These are phyloP conservation scores for Polytolypa hystricis DNA, from an alignment of 2,329 filamentous ascomycete genomes.

Conservation along the genomic window DNA sequence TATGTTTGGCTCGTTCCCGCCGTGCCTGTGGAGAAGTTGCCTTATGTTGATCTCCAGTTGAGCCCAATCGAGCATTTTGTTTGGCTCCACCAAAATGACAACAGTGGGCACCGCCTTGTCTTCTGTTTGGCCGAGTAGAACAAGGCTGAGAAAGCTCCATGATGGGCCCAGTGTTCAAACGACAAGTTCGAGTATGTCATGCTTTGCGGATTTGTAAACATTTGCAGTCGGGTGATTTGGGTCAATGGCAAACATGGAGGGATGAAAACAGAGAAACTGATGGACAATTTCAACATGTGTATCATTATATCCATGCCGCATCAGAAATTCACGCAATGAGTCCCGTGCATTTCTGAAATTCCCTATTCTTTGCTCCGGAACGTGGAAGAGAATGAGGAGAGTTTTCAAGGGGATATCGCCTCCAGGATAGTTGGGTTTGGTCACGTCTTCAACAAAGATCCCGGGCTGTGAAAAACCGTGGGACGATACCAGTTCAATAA, in stretches of 20 bases:
- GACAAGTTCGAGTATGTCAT: neutral
- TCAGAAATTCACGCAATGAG: neutral
- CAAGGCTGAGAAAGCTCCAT: constrained; percentile 6
- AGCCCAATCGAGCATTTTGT: constrained; percentile 5
- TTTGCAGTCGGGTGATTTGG: constrained; percentile 1
- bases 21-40: neutral
- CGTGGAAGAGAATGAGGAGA: neutral
- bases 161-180: neutral
- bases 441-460: neutral
- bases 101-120: constrained; percentile 1
- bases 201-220: neutral
- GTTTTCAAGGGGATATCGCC: neutral
- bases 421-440: constrained; percentile 7
- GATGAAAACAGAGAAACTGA: neutral
- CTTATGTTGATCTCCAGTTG: neutral
- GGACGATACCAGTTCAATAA: neutral
- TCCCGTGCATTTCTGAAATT: neutral
- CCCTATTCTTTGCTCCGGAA: neutral
- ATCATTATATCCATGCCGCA: neutral
- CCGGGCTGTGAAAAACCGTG: neutral
- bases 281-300: constrained; percentile 6
- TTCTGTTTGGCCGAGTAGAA: constrained; percentile 4
- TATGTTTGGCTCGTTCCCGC: neutral
- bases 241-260: constrained; percentile 6
- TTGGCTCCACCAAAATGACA: constrained; percentile 7